Evolutionary conservation across 2,329 filamentous ascomycete species (phyloP).

Genomic region (Gliomastix tumulicola): DNA sequence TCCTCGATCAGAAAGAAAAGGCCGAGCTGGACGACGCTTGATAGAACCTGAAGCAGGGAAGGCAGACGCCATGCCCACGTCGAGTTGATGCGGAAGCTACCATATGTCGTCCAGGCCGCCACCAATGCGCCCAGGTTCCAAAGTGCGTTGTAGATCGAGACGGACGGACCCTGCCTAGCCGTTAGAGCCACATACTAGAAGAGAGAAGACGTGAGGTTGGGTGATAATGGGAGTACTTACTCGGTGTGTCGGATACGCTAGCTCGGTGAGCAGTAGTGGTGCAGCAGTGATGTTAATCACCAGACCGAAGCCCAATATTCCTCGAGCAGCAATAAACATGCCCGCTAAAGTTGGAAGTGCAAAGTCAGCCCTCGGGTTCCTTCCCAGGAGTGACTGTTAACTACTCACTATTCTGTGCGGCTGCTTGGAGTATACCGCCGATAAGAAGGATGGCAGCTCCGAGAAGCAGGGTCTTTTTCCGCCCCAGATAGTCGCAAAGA

Average conservation of each 20-base stretch:
- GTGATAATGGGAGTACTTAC: too few species aligned
- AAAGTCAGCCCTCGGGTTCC: too few species aligned
- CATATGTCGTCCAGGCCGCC: conserved; percentile 20
- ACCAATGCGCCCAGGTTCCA: conserved; percentile 8
- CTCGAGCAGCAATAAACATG: too few species aligned
- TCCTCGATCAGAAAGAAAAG: conserved; percentile 22
- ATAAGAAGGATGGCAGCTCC: neutral
- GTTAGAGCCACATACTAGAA: too few species aligned
- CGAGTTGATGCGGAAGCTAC: conserved; percentile 19
- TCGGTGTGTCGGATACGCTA: conserved; percentile 22
- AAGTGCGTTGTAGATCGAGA: neutral
- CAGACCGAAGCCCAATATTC: too few species aligned
- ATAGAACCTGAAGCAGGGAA: conserved; percentile 37
- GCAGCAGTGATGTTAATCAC: too few species aligned
- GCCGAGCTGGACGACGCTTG: conserved; percentile 19
- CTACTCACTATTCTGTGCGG: too few species aligned
- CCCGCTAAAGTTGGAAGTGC: too few species aligned
- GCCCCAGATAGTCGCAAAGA: too few species aligned
- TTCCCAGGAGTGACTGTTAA: too few species aligned
- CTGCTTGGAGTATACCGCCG: neutral
- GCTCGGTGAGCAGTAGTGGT: conserved; percentile 20
- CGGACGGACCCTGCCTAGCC: too few species aligned
- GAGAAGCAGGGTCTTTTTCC: neutral
- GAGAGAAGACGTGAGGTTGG: too few species aligned
- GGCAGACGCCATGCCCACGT: conserved; percentile 36